Conservation (phyloP, 257 asterid genomes). For the Eucommia ulmoides region DNA sequence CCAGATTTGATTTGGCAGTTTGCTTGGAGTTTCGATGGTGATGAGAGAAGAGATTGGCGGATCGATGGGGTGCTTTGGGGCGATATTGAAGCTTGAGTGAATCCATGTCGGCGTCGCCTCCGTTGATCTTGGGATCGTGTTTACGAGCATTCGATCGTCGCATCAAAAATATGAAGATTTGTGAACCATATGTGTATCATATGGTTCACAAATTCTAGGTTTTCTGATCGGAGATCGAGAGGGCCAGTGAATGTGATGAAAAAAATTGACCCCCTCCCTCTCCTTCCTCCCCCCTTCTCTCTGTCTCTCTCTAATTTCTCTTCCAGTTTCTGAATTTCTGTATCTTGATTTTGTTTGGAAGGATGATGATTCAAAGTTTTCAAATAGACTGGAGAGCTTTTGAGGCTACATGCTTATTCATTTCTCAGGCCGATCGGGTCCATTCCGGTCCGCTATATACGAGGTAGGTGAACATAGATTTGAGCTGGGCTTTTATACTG, state of each 20-base stretch:
- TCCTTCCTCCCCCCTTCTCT: neutral
- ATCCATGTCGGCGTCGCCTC: conserved; percentile 36
- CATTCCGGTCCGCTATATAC: no score
- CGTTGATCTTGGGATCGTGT: conserved; percentile 29
- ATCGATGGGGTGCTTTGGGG: conserved; percentile 31
- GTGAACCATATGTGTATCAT: conserved; percentile 46
- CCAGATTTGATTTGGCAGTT: conserved; percentile 26
- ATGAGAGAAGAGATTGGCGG: neutral
- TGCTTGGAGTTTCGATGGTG: conserved; percentile 27
- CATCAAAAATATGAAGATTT: conserved; percentile 55
- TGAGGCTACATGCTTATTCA: no score
- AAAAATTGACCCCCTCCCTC: no score
- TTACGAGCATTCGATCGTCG: conserved; percentile 85
- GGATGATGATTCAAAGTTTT: no score
- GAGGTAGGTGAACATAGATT: no score
- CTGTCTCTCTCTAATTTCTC: neutral
- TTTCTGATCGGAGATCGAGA: neutral
- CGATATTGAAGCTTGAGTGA: conserved; percentile 57
- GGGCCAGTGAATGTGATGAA: neutral
- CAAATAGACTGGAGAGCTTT: no score
- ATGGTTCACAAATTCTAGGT: neutral
- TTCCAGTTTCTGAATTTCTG: no score
- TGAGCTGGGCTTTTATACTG: no score
- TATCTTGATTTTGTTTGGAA: no score
- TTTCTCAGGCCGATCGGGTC: no score